phyloP scores from a whole-genome alignment of 371 early-diverging fungal species.

The Mortierella sp. region DNA sequence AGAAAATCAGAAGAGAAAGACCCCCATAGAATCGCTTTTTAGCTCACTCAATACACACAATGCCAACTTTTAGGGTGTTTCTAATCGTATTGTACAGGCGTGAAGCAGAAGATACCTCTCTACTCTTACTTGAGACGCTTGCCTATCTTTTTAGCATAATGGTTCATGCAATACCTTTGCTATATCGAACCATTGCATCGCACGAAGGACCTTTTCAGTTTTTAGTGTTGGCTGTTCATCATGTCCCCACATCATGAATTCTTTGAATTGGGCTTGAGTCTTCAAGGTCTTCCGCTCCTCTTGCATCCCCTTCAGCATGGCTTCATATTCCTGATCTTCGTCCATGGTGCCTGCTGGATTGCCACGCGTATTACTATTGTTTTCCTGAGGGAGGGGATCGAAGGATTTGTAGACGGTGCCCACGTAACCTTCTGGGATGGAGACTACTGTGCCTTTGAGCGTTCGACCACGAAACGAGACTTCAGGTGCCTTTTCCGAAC shows the following conservation, averaged over 20 bases:
- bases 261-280: conserved; percentile 35
- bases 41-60: background rate
- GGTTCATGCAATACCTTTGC: conserved; percentile 42
- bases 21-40: background rate
- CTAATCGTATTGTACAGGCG: too few species aligned
- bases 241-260: conserved; percentile 50
- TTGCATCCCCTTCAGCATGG: conserved; percentile 44
- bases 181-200: conserved; percentile 54
- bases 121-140: too few species aligned
- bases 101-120: too few species aligned
- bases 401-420: conserved; percentile 36
- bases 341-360: conserved; percentile 12
- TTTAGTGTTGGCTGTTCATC: conserved; percentile 32
- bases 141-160: conserved; percentile 10
- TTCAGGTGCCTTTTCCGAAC: conserved; percentile 12
- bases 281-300: conserved; percentile 36
- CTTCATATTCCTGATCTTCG: conserved; percentile 42
- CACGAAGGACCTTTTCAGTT: conserved; percentile 40
- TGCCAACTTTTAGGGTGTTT: background rate
- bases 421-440: conserved; percentile 31
- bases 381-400: background rate
- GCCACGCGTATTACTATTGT: background rate
- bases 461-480: conserved; percentile 45
- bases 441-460: conserved; percentile 37
- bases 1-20: too few species aligned